Base-by-base conservation (phyloP, 805 yeast genomes). In the Saccharomycopsis sp. region DNA sequence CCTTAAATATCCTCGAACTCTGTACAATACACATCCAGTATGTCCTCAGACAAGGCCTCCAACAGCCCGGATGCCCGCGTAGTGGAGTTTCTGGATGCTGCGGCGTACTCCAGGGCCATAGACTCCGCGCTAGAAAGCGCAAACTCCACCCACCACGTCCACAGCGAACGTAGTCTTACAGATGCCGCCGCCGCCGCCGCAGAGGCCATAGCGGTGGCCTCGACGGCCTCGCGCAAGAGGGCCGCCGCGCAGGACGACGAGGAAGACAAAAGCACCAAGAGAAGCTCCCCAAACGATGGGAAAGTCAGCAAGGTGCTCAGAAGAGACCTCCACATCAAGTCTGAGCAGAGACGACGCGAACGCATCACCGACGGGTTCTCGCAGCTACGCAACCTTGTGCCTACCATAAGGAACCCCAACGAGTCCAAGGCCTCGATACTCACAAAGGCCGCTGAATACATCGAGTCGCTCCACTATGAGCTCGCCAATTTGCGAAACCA, bases 401-500 rank as follows among this genome's bases (percentile, higher is more conserved):
- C 80, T 2, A 68, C 71, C 16, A 68, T 77, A 48, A 66, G 73
- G 37, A 70, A 73, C 15, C 69, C 75, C 4, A 74, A 72, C 61
- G 79, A 75, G 56, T 75, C 79, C n/a, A 76, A 76, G 62, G 79
- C 79, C 0, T 70, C 70, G 54, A 73, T 75, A 15, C 66, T 76
- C 52, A 72, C 70, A 50, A 75, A 75, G 63, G 70, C 77, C 1
- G 75, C 72, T 5, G 77, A 74, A 54, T 75, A 76, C 62, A 76
- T 76, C 51, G 71, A 73, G 34, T 59, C 67, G 3, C 64, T 76
- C 44, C 75, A 76, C 52, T 66, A 60, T 21, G 71, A 72, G 53
- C 59, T 66, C 34, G 58, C 57, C 2, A 60, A 57, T 7, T 54
- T 71, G 24, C 55, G 65, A 29, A 54, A 61, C 5, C 61, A 65